Evolutionary conservation across 139 green algal genomes (phyloP), one percentile per base, ranked within the genome.

Genomic region (Closterium sp.): DNA sequence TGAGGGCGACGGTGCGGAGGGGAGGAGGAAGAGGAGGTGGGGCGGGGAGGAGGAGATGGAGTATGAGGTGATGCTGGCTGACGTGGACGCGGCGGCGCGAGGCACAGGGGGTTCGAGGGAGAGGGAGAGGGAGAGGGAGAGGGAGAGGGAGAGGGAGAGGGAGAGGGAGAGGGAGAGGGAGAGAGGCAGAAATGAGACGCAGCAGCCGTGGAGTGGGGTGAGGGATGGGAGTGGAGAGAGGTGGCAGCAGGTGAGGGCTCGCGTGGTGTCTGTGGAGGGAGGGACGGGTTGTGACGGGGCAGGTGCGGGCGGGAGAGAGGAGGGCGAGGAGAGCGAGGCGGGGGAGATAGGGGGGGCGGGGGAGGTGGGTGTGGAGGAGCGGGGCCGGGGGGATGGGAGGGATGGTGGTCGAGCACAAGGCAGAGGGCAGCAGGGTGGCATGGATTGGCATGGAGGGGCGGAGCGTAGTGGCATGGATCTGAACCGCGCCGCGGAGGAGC

Each of bases 101-200:
- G 70, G n/a, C n/a, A 17, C 70, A 9, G 89, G 84, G 31, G 89
- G 84, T n/a, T n/a, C n/a, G n/a, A n/a, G n/a, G 11, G 89, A 89
- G 89, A 85, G 32, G 38, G 88, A 89, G 88, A 31, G n/a, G 87
- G 87, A 86, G 27, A 31, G 28, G 88, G 88, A 89, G 38, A 21
- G 89, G 11, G 89, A 89, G 89, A 85, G 32, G 38, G 88, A 89
- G 88, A 31, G n/a, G 87, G 87, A 86, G 27, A 31, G 28, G 11
- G 89, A 89, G 89, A 85, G 32, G 38, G 88, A 89, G 88, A 31
- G n/a, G 87, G 87, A 86, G 27, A 31, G 28, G 88, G 88, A 89
- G 38, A 21, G 89, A 17, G 31, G 32, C 32, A n/a, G 24, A 19
- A 84, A 89, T 19, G 89, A 91, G 89, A 11, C 10, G 79, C 32